A percentile compares a stretch with the other conserved stretches of the same genome.
These are phyloP conservation scores for Limnanthes douglasii DNA, from an alignment of 345 rosid species.

Conservation along the genomic window DNA sequence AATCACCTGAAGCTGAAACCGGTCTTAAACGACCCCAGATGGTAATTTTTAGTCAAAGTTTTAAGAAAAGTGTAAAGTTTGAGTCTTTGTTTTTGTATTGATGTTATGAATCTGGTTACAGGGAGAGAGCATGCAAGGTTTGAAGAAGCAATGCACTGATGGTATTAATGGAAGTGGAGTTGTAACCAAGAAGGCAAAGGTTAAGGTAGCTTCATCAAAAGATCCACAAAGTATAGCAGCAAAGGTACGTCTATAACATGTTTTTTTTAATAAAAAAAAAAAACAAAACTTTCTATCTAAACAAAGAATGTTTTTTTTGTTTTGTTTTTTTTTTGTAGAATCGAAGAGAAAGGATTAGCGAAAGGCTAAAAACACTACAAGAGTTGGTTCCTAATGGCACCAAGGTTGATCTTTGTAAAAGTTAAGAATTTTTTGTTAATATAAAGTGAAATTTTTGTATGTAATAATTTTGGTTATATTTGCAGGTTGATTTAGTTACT, in stretches of 20 bases:
- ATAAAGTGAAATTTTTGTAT: too few species aligned
- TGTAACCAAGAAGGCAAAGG: slow-evolving; percentile 27
- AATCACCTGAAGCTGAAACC: slow-evolving; percentile 17
- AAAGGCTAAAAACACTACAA: slow-evolving; percentile 67
- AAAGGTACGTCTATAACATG: slow-evolving; percentile 29
- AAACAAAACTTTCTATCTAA: too few species aligned
- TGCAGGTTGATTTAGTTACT: slow-evolving; percentile 82
- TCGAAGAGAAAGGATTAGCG: slow-evolving; percentile 87
- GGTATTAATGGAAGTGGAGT: slow-evolving; percentile 5
- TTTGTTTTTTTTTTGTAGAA: slow-evolving; percentile 25
- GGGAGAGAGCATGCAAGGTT: slow-evolving; percentile 36
- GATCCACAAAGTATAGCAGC: slow-evolving; percentile 94
- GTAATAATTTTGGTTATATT: not conserved
- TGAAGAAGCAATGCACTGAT: slow-evolving; percentile 47
- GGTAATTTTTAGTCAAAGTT: slow-evolving; percentile 14
- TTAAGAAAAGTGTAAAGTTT: not conserved
- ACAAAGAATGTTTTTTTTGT: not conserved
- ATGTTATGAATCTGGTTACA: slow-evolving; percentile 7
- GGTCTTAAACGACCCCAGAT: slow-evolving; percentile 38
- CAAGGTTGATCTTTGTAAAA: too few species aligned
- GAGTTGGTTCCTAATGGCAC: slow-evolving; percentile 88
- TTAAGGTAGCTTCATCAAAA: slow-evolving; percentile 39
- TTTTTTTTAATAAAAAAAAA: slow-evolving; percentile 1
- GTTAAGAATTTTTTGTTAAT: not conserved
- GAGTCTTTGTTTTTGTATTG: too few species aligned